Percentiles rank a stretch among this genome's conserved stretches.
phyloP scores from a whole-genome alignment of 2,329 filamentous ascomycete species.

The Curvularia spicifera region DNA sequence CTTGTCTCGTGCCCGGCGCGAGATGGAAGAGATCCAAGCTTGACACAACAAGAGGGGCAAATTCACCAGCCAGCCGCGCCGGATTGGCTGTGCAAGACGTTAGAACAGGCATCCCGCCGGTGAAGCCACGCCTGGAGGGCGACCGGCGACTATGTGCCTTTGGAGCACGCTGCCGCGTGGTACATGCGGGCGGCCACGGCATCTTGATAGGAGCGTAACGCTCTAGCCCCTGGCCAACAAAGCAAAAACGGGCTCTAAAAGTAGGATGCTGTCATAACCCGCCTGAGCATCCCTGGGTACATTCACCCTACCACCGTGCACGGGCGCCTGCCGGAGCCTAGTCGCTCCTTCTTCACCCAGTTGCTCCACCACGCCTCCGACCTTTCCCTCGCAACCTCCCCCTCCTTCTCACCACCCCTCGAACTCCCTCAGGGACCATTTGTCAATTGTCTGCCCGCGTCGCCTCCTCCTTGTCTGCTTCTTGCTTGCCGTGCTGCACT shows the following conservation, averaged over 20 bases:
- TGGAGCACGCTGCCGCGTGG: constrained; percentile 14
- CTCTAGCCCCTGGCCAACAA: constrained; percentile 33
- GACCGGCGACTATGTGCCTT: constrained; percentile 14
- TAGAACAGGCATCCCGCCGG: constrained; percentile 23
- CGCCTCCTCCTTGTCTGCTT: constrained; percentile 11
- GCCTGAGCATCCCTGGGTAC: constrained; percentile 42
- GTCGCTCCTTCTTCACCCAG: constrained; percentile 38
- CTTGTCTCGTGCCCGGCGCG: constrained; percentile 13
- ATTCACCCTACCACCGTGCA: constrained; percentile 44
- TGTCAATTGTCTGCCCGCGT: constrained; percentile 19
- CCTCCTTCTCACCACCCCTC: constrained; percentile 30
- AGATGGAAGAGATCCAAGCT: constrained; percentile 16
- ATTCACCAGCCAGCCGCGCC: not conserved
- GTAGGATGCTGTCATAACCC: constrained; percentile 45
- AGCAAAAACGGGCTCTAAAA: constrained; percentile 39
- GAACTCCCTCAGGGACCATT: constrained; percentile 35
- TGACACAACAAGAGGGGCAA: constrained; percentile 16
- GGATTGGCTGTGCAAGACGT: constrained; percentile 25
- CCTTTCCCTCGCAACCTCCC: constrained; percentile 33
- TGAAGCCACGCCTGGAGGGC: constrained; percentile 18
- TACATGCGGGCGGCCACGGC: constrained; percentile 30
- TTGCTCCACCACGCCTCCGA: constrained; percentile 41
- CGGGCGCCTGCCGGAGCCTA: constrained; percentile 40
- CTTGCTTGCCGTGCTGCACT: constrained; percentile 9
- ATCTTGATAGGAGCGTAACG: constrained; percentile 20